These are phyloP conservation scores for Artemisia princeps DNA, from an alignment of 140 eudicot species.

Conservation along the genomic window DNA sequence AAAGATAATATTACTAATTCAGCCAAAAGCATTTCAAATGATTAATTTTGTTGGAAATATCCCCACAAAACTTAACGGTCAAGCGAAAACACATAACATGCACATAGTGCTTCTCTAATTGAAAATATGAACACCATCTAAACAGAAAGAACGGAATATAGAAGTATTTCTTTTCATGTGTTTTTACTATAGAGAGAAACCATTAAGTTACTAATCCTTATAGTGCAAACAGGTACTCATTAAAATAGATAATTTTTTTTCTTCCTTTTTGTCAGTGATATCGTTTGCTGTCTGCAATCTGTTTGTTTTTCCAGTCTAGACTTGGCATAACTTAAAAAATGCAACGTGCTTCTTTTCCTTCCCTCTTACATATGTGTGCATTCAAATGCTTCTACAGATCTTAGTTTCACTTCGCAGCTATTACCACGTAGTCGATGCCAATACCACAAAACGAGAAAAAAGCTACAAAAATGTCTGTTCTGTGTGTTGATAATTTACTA, in stretches of 20 bases:
- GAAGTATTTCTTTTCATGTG: neutral
- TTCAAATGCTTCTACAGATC: neutral
- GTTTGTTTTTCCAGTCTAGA: neutral
- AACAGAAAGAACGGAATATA: neutral
- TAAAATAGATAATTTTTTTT: neutral
- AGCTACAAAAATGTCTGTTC: neutral
- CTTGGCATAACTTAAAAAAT: too few relatives aligned
- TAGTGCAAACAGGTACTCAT: constrained; percentile 1
- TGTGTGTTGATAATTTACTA: constrained; percentile 14
- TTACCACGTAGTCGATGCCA: neutral
- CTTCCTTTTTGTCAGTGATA: neutral
- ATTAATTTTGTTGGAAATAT: neutral
- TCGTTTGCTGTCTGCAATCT: neutral
- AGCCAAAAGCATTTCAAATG: neutral
- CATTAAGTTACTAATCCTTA: neutral
- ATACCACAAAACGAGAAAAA: neutral
- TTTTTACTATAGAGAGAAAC: neutral
- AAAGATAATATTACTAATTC: constrained; percentile 3
- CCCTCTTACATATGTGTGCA: constrained; percentile 1
- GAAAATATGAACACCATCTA: neutral
- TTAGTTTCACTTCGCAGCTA: constrained; percentile 1
- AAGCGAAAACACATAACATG: neutral
- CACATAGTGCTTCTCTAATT: neutral
- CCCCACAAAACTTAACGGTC: constrained; percentile 7
- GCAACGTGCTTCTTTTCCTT: too few relatives aligned